phyloP scores from a whole-genome alignment of 192 early-diverging fungal species.

The Coemansia erecta region DNA sequence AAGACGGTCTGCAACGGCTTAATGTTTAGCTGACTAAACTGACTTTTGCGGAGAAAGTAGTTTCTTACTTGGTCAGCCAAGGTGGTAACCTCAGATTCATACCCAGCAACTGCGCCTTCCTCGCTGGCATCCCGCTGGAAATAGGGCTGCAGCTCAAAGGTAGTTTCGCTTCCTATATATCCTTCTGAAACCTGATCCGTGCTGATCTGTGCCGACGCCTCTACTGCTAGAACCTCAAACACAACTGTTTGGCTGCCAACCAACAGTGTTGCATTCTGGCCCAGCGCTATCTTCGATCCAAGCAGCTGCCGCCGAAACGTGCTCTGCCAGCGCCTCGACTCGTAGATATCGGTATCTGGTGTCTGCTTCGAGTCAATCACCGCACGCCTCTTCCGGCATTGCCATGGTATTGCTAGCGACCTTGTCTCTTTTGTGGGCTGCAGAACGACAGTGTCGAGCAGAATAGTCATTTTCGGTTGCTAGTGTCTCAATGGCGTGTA shows the following conservation, averaged over 20 bases:
- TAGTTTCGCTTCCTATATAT: conserved; percentile 4
- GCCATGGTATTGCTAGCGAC: background rate
- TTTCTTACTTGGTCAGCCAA: conserved; percentile 18
- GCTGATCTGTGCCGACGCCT: no score
- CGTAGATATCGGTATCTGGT: background rate
- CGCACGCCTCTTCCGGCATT: background rate
- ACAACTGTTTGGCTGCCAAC: conserved; percentile 16
- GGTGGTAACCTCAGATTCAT: conserved; percentile 12
- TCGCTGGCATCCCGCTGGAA: no score
- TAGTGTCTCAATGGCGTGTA: background rate
- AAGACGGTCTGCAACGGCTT: conserved; percentile 20
- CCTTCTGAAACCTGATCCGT: background rate
- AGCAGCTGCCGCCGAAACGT: conserved; percentile 14
- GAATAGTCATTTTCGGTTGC: background rate
- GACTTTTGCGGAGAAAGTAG: conserved; percentile 24
- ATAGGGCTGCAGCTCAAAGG: background rate
- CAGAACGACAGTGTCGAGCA: background rate
- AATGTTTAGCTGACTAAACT: conserved; percentile 19
- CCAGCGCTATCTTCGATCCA: background rate
- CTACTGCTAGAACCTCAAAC: background rate
- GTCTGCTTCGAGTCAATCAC: background rate
- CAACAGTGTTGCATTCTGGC: background rate
- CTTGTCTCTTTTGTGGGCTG: background rate
- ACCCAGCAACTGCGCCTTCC: conserved; percentile 13
- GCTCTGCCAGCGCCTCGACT: conserved; percentile 4